These are phyloP conservation scores for Alternaria panax DNA, from an alignment of 2,329 filamentous ascomycete species.

Conservation along the genomic window DNA sequence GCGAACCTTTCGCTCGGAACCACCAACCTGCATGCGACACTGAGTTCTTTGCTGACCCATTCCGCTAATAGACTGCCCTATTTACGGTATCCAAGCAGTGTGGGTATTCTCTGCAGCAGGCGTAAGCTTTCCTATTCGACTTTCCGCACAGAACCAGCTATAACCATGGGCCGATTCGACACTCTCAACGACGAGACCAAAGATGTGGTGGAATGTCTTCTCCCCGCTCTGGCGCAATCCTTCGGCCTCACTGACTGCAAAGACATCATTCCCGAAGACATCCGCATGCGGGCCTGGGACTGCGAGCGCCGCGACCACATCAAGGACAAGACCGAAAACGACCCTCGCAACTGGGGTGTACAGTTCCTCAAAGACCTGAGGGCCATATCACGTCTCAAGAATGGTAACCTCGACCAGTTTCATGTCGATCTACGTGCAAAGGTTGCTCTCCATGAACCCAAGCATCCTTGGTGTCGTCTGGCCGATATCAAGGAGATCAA, in stretches of 20 bases:
- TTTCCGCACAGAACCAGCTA: not conserved
- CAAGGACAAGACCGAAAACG: slow-evolving; percentile 42
- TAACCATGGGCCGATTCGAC: slow-evolving; percentile 41
- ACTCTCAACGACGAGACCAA: slow-evolving; percentile 45
- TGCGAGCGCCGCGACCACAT: slow-evolving; percentile 46
- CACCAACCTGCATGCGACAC: not conserved
- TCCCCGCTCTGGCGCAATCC: slow-evolving; percentile 39
- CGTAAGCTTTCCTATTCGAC: not conserved
- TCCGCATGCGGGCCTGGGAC: slow-evolving; percentile 49
- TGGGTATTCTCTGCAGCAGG: not conserved
- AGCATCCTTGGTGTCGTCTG: slow-evolving; percentile 44
- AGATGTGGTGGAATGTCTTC: slow-evolving; percentile 41
- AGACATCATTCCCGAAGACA: slow-evolving; percentile 45
- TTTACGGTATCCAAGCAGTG: not conserved
- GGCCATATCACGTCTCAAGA: slow-evolving; percentile 41
- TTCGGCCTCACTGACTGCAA: slow-evolving; percentile 31
- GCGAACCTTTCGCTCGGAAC: not conserved
- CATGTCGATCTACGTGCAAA: slow-evolving; percentile 37
- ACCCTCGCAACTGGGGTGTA: slow-evolving; percentile 48
- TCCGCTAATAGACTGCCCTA: not conserved
- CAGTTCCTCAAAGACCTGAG: slow-evolving; percentile 47
- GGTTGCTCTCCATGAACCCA: slow-evolving; percentile 32
- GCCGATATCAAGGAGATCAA: slow-evolving; percentile 43
- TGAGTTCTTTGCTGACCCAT: not conserved
- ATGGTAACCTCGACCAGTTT: slow-evolving; percentile 34